Evolutionary conservation across 2,329 filamentous ascomycete species (phyloP), one percentile per base, ranked within the genome.

Genomic region (Colletotrichum acutatum): DNA sequence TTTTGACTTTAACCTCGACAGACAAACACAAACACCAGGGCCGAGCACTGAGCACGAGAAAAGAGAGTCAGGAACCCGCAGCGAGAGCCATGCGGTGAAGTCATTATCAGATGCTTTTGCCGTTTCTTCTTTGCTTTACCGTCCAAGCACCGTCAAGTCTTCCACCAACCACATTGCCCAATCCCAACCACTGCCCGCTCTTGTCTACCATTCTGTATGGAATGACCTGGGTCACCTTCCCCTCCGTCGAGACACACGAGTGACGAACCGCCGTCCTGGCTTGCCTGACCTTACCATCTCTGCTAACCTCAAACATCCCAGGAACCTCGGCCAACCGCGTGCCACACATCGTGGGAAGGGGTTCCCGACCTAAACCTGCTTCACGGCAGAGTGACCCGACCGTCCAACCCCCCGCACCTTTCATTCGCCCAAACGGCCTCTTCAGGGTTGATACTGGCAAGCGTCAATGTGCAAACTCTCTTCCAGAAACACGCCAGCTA

Each of bases 81-180:
- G 34, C 52, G 54, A 37, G 42, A 60, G 60, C 66, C 37, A 65
- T 65, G 66, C 54, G n/a, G 66, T 65, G 66, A 72, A 72, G 70
- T 72, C 70, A 72, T 72, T 60, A 56, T 72, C 70, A 72, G 70
- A 70, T 70, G 70, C 60, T 72, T 72, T 65, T 60, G 66, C 70
- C 70, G 59, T 53, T 70, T 60, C 54, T 60, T 65, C 60, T 58
- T 60, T 70, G 70, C 66, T 72, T 72, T 61, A 57, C 54, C 54
- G 70, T 72, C 70, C 66, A 56, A 72, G 70, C 70, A 70, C 70
- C 59, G 22, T 71, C 58, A 56, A 19, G 57, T 26, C 60, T 19
- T 64, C 53, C 30, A 60, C 70, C 70, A 69, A 70, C 42, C 42
- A 64, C 26, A 32, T 56, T 11, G 19, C 52, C n/a, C 59, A 65